These are phyloP conservation scores for Catenaria anguillulae DNA, from an alignment of 371 early-diverging fungal species.

Conservation along the genomic window DNA sequence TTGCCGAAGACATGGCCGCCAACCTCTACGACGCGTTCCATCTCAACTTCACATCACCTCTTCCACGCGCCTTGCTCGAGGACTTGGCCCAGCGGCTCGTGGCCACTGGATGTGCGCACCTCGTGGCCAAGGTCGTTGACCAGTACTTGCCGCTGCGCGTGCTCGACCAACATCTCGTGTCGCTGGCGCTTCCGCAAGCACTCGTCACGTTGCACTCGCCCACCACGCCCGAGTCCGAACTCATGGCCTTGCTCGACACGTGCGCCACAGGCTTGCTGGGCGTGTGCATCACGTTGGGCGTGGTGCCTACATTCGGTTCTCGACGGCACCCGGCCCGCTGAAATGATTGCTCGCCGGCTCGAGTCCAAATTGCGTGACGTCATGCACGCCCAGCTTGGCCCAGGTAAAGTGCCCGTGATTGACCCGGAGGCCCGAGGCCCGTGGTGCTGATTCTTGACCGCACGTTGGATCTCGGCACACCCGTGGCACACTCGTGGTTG, in stretches of 20 bases:
- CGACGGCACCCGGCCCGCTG: constrained; percentile 72
- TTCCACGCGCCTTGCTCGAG: constrained; percentile 84
- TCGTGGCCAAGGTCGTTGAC: constrained; percentile 86
- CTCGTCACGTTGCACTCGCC: constrained; percentile 71
- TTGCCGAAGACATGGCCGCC: constrained; percentile 79
- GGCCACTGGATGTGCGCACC: constrained; percentile 47
- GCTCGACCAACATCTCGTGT: constrained; percentile 86
- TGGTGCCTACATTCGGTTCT: constrained; percentile 81
- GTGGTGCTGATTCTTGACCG: constrained; percentile 88
- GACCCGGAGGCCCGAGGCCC: constrained; percentile 16
- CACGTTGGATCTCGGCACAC: constrained; percentile 84
- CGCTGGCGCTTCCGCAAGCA: constrained; percentile 67
- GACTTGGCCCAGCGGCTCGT: constrained; percentile 74
- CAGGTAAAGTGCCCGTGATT: constrained; percentile 5
- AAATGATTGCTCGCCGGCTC: constrained; percentile 75
- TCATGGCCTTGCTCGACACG: constrained; percentile 56
- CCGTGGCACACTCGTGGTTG: constrained; percentile 95
- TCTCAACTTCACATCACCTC: constrained; percentile 78
- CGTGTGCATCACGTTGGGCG: constrained; percentile 77
- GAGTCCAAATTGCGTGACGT: constrained; percentile 77
- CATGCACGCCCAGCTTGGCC: constrained; percentile 60
- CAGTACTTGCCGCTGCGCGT: constrained; percentile 89
- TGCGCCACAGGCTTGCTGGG: constrained; percentile 76
- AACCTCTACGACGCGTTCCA: constrained; percentile 89
- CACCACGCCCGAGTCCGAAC: constrained; percentile 54